Base-by-base conservation (phyloP, 768 basidiomycete species). In the Rhizopogon vesiculosus region DNA sequence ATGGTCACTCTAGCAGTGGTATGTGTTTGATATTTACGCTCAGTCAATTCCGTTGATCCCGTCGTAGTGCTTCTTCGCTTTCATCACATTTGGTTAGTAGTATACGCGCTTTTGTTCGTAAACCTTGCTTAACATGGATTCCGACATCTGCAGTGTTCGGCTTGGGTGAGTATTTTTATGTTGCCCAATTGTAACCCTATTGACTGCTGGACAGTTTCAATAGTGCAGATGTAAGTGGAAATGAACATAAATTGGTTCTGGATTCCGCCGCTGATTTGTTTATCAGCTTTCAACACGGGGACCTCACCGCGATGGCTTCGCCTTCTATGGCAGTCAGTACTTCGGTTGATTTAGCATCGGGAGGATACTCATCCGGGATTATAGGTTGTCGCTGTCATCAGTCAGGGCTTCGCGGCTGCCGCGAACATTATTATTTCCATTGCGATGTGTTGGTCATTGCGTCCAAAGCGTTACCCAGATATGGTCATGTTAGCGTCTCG, bases 171-270 rank as follows among this genome's bases (percentile, higher is more conserved):
- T 62, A 5, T 15, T 9, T n/a, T 29, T 39, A 38, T 38, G 25
- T 38, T 35, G 10, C 40, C 33, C 3, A 40, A 15, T 19, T 2
- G 16, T 33, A 45, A 33, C 6, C 0, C 2, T 38, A 38, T 42
- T 42, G 29, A 67, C 15, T 22, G 4, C 22, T 45, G 28, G 7
- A n/a, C 33, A 71, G 68, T 48, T 40, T 52, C 58, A 10, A 46
- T 61, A 10, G 66, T 18, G 13, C 69, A 69, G 63, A 56, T 69
- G 68, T 69, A 8, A 25, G 67, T 65, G 29, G 8, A 25, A 25
- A 38, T 7, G 8, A 15, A 10, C 10, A 25, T 16, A 10, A 3
- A 53, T 13, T 3, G 6, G 15, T 16, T 7, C 12, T 50, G 28
- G 12, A 19, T 40, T 22, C 16, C 2, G 55, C 3, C n/a, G 18